These are phyloP conservation scores for Pseudocercospora crystallina DNA, from an alignment of 2,329 filamentous ascomycete genomes.

Conservation along the genomic window DNA sequence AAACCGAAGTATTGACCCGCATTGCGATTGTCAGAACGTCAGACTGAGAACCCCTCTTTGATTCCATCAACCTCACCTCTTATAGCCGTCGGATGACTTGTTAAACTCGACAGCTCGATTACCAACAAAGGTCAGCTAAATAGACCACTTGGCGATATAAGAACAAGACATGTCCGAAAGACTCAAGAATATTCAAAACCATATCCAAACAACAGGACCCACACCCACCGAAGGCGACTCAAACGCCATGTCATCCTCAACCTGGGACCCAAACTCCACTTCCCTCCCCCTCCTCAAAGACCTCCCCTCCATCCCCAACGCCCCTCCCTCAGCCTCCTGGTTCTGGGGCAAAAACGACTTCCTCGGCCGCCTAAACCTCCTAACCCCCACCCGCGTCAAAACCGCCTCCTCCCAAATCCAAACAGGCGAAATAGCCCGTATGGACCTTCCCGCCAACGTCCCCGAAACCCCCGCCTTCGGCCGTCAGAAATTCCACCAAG, in stretches of 20 bases:
- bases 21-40: no score
- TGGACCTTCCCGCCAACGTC: constrained; percentile 56
- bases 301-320: constrained; percentile 52
- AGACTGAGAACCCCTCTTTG: no score
- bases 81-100: no score
- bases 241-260: constrained; percentile 12
- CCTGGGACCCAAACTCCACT: constrained; percentile 49
- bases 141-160: no score
- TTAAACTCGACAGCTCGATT: no score
- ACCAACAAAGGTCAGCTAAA: no score
- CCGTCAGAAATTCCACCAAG: constrained; percentile 55
- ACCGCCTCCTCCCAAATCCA: constrained; percentile 54
- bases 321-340: constrained; percentile 59
- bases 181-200: no score
- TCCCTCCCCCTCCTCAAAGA: constrained; percentile 56
- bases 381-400: constrained; percentile 56
- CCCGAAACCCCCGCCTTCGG: constrained; percentile 55
- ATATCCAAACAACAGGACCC: no score
- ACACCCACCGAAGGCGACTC: no score
- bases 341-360: constrained; percentile 60
- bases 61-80: no score
- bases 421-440: constrained; percentile 56
- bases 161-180: no score
- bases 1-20: no score
- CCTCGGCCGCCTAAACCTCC: constrained; percentile 56